Percentiles rank a stretch among this genome's conserved stretches.
These are phyloP conservation scores for Medicago arabica DNA, from an alignment of 306 rosid species.

Conservation along the genomic window DNA sequence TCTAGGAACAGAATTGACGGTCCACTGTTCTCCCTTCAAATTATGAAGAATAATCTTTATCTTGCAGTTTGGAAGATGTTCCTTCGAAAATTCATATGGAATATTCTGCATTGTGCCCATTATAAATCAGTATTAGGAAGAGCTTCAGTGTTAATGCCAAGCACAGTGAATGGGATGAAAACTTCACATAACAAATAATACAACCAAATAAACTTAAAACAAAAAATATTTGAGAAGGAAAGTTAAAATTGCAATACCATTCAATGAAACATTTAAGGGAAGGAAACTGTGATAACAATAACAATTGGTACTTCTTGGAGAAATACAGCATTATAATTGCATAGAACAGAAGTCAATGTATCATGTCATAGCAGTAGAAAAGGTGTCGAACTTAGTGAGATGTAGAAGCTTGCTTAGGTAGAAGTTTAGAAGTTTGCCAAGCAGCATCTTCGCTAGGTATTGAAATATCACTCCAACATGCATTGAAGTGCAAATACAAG, in stretches of 20 bases:
- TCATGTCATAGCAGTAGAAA: conserved; percentile 27
- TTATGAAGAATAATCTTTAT: conserved; percentile 81
- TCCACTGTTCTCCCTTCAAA: conserved; percentile 86
- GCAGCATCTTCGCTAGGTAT: not conserved
- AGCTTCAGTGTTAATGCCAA: conserved; percentile 11
- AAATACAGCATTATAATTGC: conserved; percentile 18
- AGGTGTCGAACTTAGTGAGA: conserved; percentile 19
- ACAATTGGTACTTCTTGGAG: not conserved
- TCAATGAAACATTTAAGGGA: not conserved
- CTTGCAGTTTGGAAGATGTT: conserved; percentile 87
- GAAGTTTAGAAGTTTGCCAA: conserved; percentile 14
- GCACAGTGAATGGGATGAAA: conserved; percentile 30
- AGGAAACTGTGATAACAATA: conserved; percentile 26
- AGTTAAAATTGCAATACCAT: conserved; percentile 1
- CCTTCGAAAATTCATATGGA: conserved; percentile 85
- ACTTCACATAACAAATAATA: not conserved
- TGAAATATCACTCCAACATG: conserved; percentile 13
- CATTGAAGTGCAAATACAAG: conserved; percentile 1
- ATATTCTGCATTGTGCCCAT: conserved; percentile 69
- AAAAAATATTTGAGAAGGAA: conserved; percentile 5
- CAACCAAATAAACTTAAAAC: conserved; percentile 3
- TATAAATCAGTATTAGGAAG: conserved; percentile 34
- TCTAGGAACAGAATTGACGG: conserved; percentile 89
- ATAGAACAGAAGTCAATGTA: conserved; percentile 15
- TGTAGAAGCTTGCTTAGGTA: conserved; percentile 24